A percentile compares a stretch with the other conserved stretches of the same genome.
These are phyloP conservation scores for Aspergillus campestris DNA, from an alignment of 495 filamentous ascomycete genomes.

Conservation along the genomic window DNA sequence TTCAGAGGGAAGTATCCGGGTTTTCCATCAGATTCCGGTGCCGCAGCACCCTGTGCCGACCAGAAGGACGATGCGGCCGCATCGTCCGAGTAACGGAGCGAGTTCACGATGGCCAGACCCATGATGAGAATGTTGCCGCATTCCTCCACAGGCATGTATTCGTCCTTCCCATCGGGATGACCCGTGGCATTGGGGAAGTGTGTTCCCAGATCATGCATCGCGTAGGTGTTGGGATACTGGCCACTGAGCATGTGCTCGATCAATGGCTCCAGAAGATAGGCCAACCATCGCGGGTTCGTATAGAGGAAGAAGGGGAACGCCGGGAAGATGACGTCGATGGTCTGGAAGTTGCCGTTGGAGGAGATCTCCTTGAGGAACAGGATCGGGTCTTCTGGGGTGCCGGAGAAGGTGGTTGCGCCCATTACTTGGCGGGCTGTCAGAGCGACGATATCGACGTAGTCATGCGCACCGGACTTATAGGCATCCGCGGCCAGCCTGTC, in stretches of 20 bases:
- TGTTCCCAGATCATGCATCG: constrained; percentile 84
- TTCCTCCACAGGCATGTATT: constrained; percentile 97
- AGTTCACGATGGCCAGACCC: constrained; percentile 79
- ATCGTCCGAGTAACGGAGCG: constrained; percentile 58
- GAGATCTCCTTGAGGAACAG: constrained; percentile 95
- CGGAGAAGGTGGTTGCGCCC: constrained; percentile 81
- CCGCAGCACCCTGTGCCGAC: constrained; percentile 29
- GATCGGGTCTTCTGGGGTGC: constrained; percentile 75
- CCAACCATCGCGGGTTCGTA: constrained; percentile 86
- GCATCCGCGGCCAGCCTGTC: constrained; percentile 70
- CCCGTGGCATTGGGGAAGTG: constrained; percentile 92
- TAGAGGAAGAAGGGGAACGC: constrained; percentile 93
- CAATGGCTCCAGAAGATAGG: constrained; percentile 80
- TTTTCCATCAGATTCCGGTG: constrained; percentile 13
- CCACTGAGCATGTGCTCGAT: constrained; percentile 87
- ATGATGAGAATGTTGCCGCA: constrained; percentile 96
- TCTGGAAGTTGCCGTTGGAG: constrained; percentile 89
- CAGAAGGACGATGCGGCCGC: constrained; percentile 45
- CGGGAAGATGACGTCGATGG: constrained; percentile 95
- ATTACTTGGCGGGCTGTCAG: constrained; percentile 87
- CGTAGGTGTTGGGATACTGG: constrained; percentile 85
- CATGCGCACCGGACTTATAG: constrained; percentile 40
- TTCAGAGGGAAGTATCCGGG: constrained; percentile 32
- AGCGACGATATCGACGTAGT: constrained; percentile 71
- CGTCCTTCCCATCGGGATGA: constrained; percentile 77